phyloP scores from a whole-genome alignment of 2,329 filamentous ascomycete species.

The Xylariaceae sp. region DNA sequence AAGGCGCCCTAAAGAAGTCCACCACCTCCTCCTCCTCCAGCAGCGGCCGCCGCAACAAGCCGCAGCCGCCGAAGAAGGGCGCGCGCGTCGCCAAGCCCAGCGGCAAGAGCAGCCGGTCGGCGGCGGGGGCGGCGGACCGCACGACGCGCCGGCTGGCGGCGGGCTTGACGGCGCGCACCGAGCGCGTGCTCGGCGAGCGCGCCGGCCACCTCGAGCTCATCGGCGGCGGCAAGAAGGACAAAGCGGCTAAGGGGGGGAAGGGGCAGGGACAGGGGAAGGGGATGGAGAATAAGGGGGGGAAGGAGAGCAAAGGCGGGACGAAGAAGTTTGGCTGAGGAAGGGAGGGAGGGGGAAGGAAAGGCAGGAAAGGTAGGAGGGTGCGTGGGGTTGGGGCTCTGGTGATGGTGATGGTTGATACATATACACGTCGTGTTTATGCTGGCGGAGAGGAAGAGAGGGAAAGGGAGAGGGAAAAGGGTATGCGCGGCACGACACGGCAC shows the following conservation, averaged over 20 bases:
- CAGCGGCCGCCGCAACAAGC: constrained; percentile 40
- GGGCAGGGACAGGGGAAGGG: constrained; percentile 18
- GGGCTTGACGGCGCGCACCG: constrained; percentile 47
- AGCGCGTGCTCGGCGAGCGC: constrained; percentile 50
- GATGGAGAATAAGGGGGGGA: constrained; percentile 20
- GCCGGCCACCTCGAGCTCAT: constrained; percentile 54
- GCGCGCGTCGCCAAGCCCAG: constrained; percentile 14
- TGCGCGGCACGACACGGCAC: too few relatives aligned
- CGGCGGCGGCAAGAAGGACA: constrained; percentile 35
- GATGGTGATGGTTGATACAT: too few relatives aligned
- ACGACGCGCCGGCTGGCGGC: constrained; percentile 47
- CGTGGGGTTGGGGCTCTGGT: too few relatives aligned
- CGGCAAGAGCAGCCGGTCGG: constrained; percentile 27
- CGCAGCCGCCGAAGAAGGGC: constrained; percentile 32
- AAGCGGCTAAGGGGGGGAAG: constrained; percentile 22
- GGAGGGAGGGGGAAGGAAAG: too few relatives aligned
- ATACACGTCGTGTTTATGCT: too few relatives aligned
- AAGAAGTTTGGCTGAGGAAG: constrained; percentile 47
- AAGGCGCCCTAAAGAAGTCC: constrained; percentile 45
- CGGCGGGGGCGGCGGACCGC: too few relatives aligned
- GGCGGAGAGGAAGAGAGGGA: too few relatives aligned
- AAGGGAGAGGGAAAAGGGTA: too few relatives aligned
- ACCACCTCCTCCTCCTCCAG: constrained; percentile 29
- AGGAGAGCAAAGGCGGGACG: constrained; percentile 35
- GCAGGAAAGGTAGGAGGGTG: too few relatives aligned